These are phyloP conservation scores for Pseudopyrenochaeta lycopersici DNA, from an alignment of 2,329 filamentous ascomycete genomes.

Conservation along the genomic window DNA sequence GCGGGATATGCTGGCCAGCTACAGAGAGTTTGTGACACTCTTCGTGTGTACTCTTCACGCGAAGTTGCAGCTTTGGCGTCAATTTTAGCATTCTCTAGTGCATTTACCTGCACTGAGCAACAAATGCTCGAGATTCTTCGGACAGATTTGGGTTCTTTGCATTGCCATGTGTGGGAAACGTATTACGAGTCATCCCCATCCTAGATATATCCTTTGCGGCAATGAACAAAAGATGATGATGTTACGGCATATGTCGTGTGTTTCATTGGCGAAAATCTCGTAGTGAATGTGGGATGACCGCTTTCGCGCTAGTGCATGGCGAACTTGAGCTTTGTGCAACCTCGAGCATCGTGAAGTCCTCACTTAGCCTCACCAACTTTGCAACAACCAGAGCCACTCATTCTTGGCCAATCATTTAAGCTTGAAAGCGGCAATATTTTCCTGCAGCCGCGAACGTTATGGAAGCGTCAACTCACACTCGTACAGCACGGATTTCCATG, in stretches of 20 bases:
- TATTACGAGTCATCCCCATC: slow-evolving; percentile 45
- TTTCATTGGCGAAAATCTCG: slow-evolving; percentile 28
- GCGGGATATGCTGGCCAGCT: slow-evolving; percentile 37
- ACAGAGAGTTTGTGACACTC: slow-evolving; percentile 32
- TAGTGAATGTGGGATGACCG: slow-evolving; percentile 29
- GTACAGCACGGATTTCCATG: too few species aligned
- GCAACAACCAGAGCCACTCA: background rate
- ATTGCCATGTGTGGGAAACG: slow-evolving; percentile 49
- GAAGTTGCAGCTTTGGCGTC: slow-evolving; percentile 36
- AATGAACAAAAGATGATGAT: slow-evolving; percentile 49
- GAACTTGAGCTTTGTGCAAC: slow-evolving; percentile 14
- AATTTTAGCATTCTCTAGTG: slow-evolving; percentile 43
- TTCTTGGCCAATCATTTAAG: background rate
- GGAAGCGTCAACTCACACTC: too few species aligned
- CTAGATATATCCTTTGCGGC: slow-evolving; percentile 48
- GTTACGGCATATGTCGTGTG: slow-evolving; percentile 33
- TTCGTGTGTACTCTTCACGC: slow-evolving; percentile 26
- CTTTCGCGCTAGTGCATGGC: slow-evolving; percentile 34
- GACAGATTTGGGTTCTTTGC: slow-evolving; percentile 48
- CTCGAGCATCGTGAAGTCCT: background rate
- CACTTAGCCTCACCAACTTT: background rate
- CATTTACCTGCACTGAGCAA: slow-evolving; percentile 39
- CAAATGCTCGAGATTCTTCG: slow-evolving; percentile 48
- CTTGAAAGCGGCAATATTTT: too few species aligned
- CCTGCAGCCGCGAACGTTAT: too few species aligned